Conservation (phyloP, 2,329 filamentous ascomycete species). For the Fusarium secorum region DNA sequence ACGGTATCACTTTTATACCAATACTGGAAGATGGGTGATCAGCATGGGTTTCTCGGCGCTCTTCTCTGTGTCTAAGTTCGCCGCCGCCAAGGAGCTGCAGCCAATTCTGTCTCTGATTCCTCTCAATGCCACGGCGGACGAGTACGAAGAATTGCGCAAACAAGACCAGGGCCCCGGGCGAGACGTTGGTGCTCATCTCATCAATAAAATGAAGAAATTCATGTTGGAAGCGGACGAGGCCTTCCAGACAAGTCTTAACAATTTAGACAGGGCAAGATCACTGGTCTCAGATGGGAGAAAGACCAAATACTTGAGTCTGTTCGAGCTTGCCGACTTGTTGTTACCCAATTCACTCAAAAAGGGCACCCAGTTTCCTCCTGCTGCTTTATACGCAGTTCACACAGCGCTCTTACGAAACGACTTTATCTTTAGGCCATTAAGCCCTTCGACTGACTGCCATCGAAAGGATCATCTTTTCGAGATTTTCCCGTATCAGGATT, state of each 20-base stretch:
- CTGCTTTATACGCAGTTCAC: constrained; percentile 74
- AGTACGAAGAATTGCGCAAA: constrained; percentile 44
- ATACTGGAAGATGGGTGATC: constrained; percentile 59
- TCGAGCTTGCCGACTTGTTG: constrained; percentile 58
- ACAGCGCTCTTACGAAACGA: constrained; percentile 67
- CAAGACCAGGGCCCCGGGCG: constrained; percentile 55
- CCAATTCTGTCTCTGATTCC: constrained; percentile 48
- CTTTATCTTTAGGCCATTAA: constrained; percentile 64
- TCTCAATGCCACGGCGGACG: constrained; percentile 38
- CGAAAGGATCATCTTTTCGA: constrained; percentile 67
- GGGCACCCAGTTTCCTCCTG: constrained; percentile 51
- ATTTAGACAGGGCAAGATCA: constrained; percentile 56
- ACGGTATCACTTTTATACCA: constrained; percentile 63
- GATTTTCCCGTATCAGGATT: constrained; percentile 53
- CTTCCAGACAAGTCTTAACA: constrained; percentile 57
- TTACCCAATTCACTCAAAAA: constrained; percentile 49
- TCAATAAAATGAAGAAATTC: constrained; percentile 59
- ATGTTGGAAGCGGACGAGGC: constrained; percentile 51
- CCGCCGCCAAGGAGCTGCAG: constrained; percentile 50
- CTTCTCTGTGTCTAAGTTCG: constrained; percentile 61
- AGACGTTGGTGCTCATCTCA: constrained; percentile 51
- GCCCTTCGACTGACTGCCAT: constrained; percentile 56
- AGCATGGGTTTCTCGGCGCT: constrained; percentile 53
- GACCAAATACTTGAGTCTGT: constrained; percentile 58
- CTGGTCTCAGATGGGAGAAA: constrained; percentile 50